phyloP scores from a whole-genome alignment of 768 basidiomycete genomes.

The Tricholoma furcatifolium region DNA sequence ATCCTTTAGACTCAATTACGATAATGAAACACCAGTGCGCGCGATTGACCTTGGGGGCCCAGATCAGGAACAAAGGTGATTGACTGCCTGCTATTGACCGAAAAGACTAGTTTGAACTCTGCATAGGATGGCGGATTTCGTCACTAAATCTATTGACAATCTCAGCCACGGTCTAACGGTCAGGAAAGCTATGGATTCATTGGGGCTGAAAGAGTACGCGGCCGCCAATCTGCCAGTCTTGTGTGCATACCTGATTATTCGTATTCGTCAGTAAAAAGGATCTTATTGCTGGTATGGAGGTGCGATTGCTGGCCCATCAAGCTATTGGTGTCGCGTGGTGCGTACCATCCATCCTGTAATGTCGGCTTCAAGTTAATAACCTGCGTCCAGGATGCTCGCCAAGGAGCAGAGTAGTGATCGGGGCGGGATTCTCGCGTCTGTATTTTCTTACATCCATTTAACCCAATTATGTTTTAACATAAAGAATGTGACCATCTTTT shows the following conservation, averaged over 20 bases:
- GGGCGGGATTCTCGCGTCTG: slow-evolving; percentile 66
- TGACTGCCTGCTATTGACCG: neutral
- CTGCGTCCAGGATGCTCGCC: slow-evolving; percentile 57
- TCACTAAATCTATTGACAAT: slow-evolving; percentile 58
- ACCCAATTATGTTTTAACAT: neutral
- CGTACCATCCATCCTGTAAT: slow-evolving; percentile 6
- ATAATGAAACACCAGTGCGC: slow-evolving; percentile 45
- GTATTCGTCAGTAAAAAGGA: slow-evolving; percentile 44
- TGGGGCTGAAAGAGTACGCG: slow-evolving; percentile 51
- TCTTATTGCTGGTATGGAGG: slow-evolving; percentile 65
- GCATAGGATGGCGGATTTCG: slow-evolving; percentile 59
- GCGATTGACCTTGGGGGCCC: slow-evolving; percentile 56
- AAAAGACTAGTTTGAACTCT: neutral
- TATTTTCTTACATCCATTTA: slow-evolving; percentile 26
- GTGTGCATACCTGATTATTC: neutral
- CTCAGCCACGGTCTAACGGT: slow-evolving; percentile 52
- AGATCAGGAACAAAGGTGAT: slow-evolving; percentile 53
- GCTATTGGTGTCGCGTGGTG: slow-evolving; percentile 75
- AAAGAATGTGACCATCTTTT: neutral
- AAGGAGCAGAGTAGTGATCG: slow-evolving; percentile 51
- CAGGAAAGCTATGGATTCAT: slow-evolving; percentile 47
- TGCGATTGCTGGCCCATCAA: slow-evolving; percentile 72
- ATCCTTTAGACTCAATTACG: slow-evolving; percentile 48
- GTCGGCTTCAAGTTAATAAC: neutral
- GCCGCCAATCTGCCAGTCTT: neutral